phyloP scores from a whole-genome alignment of 148 eudicot species.

The Hydrangea macrophylla region DNA sequence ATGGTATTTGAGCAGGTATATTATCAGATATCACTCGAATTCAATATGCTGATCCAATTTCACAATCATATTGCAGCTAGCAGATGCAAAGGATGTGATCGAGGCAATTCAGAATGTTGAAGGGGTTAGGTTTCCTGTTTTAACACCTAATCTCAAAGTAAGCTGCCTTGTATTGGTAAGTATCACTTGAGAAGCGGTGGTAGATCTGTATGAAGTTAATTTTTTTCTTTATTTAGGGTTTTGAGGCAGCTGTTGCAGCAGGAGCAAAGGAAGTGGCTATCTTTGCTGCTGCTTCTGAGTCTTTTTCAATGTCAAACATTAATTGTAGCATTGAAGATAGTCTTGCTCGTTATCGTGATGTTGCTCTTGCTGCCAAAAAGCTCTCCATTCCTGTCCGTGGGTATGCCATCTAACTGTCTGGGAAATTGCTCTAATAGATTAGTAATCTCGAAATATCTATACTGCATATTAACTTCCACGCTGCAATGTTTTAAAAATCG shows the following conservation, averaged over 20 bases:
- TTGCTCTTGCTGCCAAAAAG: constrained; percentile 66
- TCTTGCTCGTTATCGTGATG: constrained; percentile 64
- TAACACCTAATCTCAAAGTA: constrained; percentile 96
- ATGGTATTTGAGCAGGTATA: too few relatives aligned
- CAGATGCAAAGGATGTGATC: constrained; percentile 84
- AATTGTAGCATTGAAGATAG: constrained; percentile 94
- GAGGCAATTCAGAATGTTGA: constrained; percentile 54
- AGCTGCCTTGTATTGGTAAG: constrained; percentile 9
- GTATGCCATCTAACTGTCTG: constrained; percentile 36
- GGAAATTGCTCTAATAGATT: too few relatives aligned
- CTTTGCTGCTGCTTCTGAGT: constrained; percentile 97
- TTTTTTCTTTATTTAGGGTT: constrained; percentile 48
- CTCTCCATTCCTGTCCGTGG: constrained; percentile 85
- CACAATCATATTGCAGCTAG: constrained; percentile 47
- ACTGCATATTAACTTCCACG: background rate
- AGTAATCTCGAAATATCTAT: background rate
- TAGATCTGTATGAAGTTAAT: background rate
- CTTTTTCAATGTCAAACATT: constrained; percentile 86
- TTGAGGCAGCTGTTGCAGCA: constrained; percentile 91
- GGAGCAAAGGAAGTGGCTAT: constrained; percentile 96
- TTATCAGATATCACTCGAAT: background rate
- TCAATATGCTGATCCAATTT: background rate
- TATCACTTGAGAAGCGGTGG: constrained; percentile 8
- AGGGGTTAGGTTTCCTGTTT: constrained; percentile 72
- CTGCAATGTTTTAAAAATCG: too few relatives aligned